A percentile compares a stretch with the other conserved stretches of the same genome.
These are phyloP conservation scores for Friedmanniomyces simplex DNA, from an alignment of 495 filamentous ascomycete genomes.

Conservation along the genomic window DNA sequence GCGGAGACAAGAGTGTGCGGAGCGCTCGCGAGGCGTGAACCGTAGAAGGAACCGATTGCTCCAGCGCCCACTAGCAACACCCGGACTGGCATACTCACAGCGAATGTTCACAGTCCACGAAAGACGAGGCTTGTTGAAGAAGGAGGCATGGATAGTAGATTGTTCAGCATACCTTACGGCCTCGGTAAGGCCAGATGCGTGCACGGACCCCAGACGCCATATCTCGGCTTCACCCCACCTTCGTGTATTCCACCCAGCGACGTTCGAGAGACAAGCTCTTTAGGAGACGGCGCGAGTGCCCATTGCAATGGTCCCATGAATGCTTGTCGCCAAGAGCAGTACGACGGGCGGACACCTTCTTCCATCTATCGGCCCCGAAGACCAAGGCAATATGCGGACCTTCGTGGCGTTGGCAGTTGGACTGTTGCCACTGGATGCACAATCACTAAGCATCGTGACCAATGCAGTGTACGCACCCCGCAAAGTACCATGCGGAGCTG, in stretches of 20 bases:
- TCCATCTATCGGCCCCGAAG: neutral
- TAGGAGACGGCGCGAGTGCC: no score
- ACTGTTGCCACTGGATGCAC: neutral
- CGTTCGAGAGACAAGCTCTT: no score
- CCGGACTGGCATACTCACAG: constrained; percentile 28
- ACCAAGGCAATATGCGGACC: neutral
- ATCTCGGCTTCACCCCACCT: no score
- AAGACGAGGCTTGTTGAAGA: neutral
- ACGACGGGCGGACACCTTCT: no score
- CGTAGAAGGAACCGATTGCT: constrained; percentile 51
- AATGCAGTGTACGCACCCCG: neutral
- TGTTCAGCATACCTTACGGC: no score
- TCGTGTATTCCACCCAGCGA: no score
- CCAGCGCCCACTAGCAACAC: constrained; percentile 49
- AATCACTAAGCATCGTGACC: neutral
- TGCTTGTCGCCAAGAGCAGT: no score
- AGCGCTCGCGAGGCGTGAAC: constrained; percentile 44
- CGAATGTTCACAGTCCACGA: neutral
- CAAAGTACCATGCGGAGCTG: neutral
- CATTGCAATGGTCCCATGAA: no score
- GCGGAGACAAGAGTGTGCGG: constrained; percentile 30
- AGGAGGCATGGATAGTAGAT: neutral
- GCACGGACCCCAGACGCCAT: no score
- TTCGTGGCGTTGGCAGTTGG: no score
- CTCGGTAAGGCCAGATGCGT: no score